Evolutionary conservation across 2,329 filamentous ascomycete species (phyloP).

Genomic region (Diaporthe batatas): DNA sequence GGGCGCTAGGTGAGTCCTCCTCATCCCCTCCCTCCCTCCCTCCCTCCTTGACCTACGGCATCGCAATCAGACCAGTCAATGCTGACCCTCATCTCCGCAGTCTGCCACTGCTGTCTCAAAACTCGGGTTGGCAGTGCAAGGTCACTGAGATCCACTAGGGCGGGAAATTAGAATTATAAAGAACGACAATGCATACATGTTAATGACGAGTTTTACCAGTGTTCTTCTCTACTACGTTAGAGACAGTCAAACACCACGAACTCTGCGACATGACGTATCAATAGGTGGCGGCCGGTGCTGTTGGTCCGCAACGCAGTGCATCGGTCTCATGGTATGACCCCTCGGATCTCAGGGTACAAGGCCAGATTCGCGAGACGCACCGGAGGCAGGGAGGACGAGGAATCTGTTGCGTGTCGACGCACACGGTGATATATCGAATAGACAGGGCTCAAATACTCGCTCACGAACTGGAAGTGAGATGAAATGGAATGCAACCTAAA

Average conservation of each 20-base stretch:
- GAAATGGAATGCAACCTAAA: background rate
- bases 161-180: conserved; percentile 44
- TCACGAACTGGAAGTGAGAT: background rate
- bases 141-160: conserved; percentile 78
- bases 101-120: conserved; percentile 83
- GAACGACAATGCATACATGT: conserved; percentile 19
- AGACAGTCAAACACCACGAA: background rate
- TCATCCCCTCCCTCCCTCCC: background rate
- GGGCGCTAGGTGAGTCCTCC: conserved; percentile 89
- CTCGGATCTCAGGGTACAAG: background rate
- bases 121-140: conserved; percentile 92
- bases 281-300: background rate
- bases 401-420: background rate
- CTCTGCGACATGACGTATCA: background rate
- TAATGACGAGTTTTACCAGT: background rate
- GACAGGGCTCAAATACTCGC: background rate
- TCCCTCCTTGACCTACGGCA: background rate
- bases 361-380: background rate
- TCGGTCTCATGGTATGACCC: background rate
- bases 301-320: background rate
- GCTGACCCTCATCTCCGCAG: conserved; percentile 59
- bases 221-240: background rate
- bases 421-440: background rate
- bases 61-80: background rate
- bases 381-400: background rate